Conservation (phyloP, 495 filamentous ascomycete genomes). For the Darksidea phi region DNA sequence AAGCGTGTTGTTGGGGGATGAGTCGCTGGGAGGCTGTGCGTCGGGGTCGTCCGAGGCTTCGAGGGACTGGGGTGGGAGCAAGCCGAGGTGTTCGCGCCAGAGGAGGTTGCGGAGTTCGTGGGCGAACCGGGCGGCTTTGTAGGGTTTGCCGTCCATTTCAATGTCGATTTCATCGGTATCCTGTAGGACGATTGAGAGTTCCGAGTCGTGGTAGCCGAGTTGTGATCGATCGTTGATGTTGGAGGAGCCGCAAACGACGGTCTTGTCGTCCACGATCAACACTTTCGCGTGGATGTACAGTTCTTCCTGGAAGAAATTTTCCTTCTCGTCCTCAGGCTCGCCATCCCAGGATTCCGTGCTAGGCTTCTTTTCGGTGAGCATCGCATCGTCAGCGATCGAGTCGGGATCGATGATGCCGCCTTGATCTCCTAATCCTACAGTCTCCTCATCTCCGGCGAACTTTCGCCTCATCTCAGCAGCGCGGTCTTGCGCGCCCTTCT, state of each 20-base stretch:
- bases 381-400: slow-evolving; percentile 76
- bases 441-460: slow-evolving; percentile 57
- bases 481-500: slow-evolving; percentile 48
- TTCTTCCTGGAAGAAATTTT: slow-evolving; percentile 91
- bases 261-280: slow-evolving; percentile 39
- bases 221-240: slow-evolving; percentile 96
- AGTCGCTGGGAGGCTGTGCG: slow-evolving; percentile 74
- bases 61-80: slow-evolving; percentile 70
- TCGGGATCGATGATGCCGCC: slow-evolving; percentile 54
- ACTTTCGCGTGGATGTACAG: slow-evolving; percentile 88
- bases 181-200: slow-evolving; percentile 90
- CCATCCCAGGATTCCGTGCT: slow-evolving; percentile 73
- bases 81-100: slow-evolving; percentile 90
- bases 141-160: slow-evolving; percentile 75
- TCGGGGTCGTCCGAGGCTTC: slow-evolving; percentile 73
- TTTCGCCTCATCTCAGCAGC: slow-evolving; percentile 56
- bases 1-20: slow-evolving; percentile 63
- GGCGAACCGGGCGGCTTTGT: slow-evolving; percentile 71
- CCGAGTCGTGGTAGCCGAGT: slow-evolving; percentile 83
- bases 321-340: slow-evolving; percentile 67
- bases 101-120: slow-evolving; percentile 79
- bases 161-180: slow-evolving; percentile 72
- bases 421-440: slow-evolving; percentile 45
- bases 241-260: slow-evolving; percentile 79
- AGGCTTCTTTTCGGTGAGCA: slow-evolving; percentile 66